phyloP scores from a whole-genome alignment of 2,329 filamentous ascomycete genomes.

The Microascus cirrosus region DNA sequence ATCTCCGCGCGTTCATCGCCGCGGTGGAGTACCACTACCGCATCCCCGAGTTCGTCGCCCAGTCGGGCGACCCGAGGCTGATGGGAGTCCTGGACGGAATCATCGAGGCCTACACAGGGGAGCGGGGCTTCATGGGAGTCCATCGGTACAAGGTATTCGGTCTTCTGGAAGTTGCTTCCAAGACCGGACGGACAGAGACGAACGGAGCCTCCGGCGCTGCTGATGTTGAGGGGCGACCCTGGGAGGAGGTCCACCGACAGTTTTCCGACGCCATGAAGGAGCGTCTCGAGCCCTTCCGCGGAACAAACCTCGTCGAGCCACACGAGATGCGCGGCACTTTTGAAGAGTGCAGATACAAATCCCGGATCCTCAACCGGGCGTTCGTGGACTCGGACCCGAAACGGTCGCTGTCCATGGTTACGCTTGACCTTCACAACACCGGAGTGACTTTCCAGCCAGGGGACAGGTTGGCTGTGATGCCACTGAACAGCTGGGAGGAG shows the following conservation, averaged over 20 bases:
- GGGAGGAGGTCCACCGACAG: conserved; percentile 38
- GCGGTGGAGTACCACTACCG: conserved; percentile 42
- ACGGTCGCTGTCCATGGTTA: conserved; percentile 35
- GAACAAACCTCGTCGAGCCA: conserved; percentile 32
- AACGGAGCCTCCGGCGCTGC: conserved; percentile 36
- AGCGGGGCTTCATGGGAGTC: conserved; percentile 43
- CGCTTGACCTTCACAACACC: conserved; percentile 38
- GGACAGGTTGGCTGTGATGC: conserved; percentile 42
- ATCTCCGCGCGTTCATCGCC: conserved; percentile 42
- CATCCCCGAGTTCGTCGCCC: conserved; percentile 39
- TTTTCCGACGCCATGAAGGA: conserved; percentile 45
- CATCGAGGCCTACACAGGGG: conserved; percentile 42
- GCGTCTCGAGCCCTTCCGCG: conserved; percentile 35
- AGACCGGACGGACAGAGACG: conserved; percentile 39
- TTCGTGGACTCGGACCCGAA: conserved; percentile 33
- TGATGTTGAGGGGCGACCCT: conserved; percentile 27
- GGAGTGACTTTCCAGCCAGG: conserved; percentile 42
- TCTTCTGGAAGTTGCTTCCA: conserved; percentile 40
- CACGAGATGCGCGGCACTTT: conserved; percentile 43
- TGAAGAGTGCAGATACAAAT: conserved; percentile 39
- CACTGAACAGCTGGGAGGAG: conserved; percentile 41
- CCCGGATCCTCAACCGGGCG: conserved; percentile 29
- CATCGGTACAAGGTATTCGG: conserved; percentile 48
- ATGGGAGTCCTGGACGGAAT: conserved; percentile 43
- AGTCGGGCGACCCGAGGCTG: conserved; percentile 34